Percentiles rank a stretch among this genome's conserved stretches.
Evolutionary conservation across 2,329 filamentous ascomycete species (phyloP).

Genomic region (Apiospora koreana): DNA sequence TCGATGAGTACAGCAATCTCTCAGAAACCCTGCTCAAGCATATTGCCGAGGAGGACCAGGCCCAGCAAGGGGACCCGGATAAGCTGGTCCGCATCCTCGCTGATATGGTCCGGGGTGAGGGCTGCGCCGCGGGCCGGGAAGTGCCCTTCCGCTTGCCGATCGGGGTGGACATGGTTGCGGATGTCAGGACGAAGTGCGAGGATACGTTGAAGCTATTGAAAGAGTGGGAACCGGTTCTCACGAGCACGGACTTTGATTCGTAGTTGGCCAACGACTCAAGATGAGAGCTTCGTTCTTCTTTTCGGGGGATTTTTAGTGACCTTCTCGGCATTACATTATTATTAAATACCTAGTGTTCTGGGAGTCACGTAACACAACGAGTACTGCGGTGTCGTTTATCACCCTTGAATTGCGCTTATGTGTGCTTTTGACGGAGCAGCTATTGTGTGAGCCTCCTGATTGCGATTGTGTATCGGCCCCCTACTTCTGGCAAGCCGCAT

Average conservation of each 20-base stretch:
- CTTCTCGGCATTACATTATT: too few species aligned
- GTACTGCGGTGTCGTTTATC: too few species aligned
- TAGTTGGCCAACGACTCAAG: too few species aligned
- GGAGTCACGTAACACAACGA: too few species aligned
- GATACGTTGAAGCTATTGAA: constrained; percentile 16
- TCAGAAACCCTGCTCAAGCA: constrained; percentile 8
- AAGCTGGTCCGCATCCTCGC: constrained; percentile 11
- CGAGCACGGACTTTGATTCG: constrained; percentile 18
- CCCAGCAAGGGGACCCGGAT: constrained; percentile 19
- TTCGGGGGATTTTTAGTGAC: too few species aligned
- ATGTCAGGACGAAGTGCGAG: constrained; percentile 20
- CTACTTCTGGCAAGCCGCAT: too few species aligned
- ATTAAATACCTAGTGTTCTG: too few species aligned
- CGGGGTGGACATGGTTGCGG: constrained; percentile 16
- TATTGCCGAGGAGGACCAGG: constrained; percentile 17
- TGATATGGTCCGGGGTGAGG: constrained; percentile 16
- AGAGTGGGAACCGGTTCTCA: constrained; percentile 19
- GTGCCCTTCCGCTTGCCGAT: constrained; percentile 20
- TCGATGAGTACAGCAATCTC: constrained; percentile 17
- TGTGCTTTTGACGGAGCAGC: too few species aligned
- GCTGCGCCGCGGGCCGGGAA: constrained; percentile 17
- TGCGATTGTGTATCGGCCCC: too few species aligned
- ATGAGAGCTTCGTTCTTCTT: too few species aligned
- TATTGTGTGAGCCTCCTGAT: too few species aligned
- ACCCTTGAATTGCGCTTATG: too few species aligned